phyloP scores from a whole-genome alignment of 768 basidiomycete genomes.

The Ramaria sp. region DNA sequence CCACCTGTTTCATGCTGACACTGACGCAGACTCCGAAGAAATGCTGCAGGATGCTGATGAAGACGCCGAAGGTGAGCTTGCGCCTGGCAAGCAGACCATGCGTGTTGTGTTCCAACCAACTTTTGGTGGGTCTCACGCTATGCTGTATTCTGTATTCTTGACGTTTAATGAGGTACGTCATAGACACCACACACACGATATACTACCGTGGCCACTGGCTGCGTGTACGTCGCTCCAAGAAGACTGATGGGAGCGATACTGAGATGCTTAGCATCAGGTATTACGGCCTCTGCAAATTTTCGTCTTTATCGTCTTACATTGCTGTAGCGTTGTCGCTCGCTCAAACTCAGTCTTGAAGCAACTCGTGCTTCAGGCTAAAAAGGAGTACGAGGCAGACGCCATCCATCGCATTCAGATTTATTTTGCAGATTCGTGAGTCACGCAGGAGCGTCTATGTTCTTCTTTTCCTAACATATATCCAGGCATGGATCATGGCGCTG shows the following conservation, averaged over 20 bases:
- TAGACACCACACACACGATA: conserved; percentile 79
- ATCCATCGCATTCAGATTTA: conserved; percentile 84
- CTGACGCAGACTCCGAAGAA: conserved; percentile 38
- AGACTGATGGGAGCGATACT: conserved; percentile 55
- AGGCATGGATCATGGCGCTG: conserved; percentile 75
- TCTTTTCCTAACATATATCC: neutral
- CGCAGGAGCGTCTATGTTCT: neutral
- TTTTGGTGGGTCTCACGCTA: conserved; percentile 20
- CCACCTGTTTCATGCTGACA: neutral
- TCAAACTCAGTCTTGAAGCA: conserved; percentile 79
- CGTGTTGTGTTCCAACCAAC: conserved; percentile 85
- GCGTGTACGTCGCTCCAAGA: conserved; percentile 59
- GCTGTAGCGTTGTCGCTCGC: conserved; percentile 64
- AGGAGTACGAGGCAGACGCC: conserved; percentile 79
- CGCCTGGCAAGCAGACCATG: conserved; percentile 57
- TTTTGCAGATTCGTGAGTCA: conserved; percentile 56
- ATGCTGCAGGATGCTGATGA: conserved; percentile 31
- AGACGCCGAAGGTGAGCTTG: conserved; percentile 21
- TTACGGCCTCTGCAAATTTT: conserved; percentile 7
- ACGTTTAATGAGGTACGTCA: neutral
- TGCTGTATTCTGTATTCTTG: neutral
- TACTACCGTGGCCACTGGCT: conserved; percentile 82
- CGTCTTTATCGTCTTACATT: neutral
- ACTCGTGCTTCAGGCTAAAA: conserved; percentile 83
- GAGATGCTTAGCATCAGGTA: conserved; percentile 73